Percentiles rank a stretch among this genome's conserved stretches.
Evolutionary conservation across 768 basidiomycete genomes (phyloP).

Genomic region (Fomitopsis serialis): DNA sequence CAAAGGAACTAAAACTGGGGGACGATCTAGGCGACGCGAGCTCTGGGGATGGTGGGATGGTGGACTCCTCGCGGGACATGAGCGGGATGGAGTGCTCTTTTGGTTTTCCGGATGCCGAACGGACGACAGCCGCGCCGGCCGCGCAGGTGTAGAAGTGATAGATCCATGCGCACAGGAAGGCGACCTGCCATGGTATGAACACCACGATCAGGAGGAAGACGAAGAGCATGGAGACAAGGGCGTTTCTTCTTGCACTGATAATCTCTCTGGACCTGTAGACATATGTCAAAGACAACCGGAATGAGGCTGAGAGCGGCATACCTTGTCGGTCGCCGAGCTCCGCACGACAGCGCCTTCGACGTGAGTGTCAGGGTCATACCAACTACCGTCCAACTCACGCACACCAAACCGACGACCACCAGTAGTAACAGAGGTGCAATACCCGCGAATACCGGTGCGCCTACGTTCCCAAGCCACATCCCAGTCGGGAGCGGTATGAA

Average conservation of each 20-base stretch:
- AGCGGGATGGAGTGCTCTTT: neutral
- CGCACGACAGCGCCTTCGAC: conserved; percentile 22
- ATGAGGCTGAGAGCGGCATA: neutral
- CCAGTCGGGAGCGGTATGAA: conserved; percentile 50
- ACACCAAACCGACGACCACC: conserved; percentile 62
- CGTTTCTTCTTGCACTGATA: conserved; percentile 37
- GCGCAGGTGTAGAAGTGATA: conserved; percentile 68
- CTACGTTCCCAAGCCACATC: conserved; percentile 58
- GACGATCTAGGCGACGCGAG: neutral
- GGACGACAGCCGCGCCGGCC: neutral
- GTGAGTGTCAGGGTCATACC: conserved; percentile 34
- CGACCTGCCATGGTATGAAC: conserved; percentile 89
- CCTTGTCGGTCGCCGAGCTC: neutral
- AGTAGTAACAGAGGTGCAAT: conserved; percentile 54
- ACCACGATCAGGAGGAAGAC: conserved; percentile 65
- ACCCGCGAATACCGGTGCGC: conserved; percentile 40
- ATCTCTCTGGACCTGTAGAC: conserved; percentile 4
- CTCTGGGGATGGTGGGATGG: neutral
- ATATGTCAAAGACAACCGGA: neutral
- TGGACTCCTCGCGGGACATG: neutral
- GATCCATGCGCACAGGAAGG: conserved; percentile 80
- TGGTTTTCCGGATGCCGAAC: neutral
- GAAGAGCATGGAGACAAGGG: conserved; percentile 51
- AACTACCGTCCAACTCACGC: conserved; percentile 53
- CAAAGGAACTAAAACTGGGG: neutral